phyloP scores from a whole-genome alignment of 495 filamentous ascomycete genomes.

The Aspergillus carlsbadensis region DNA sequence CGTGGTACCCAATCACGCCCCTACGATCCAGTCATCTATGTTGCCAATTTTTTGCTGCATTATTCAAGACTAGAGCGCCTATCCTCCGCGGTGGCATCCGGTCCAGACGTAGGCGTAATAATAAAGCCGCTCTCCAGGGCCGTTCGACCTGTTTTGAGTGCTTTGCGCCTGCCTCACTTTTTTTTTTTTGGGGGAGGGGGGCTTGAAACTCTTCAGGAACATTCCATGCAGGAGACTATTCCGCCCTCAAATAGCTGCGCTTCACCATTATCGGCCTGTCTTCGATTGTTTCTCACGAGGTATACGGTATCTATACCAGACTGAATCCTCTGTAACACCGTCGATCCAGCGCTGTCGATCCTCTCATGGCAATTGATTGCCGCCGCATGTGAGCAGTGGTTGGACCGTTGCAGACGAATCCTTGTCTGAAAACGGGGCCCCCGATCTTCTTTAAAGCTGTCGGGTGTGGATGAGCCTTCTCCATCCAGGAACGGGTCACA shows the following conservation, averaged over 20 bases:
- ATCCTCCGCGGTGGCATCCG: constrained; percentile 2
- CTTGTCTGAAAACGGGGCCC: background rate
- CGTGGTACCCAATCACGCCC: constrained; percentile 12
- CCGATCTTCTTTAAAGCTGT: constrained; percentile 1
- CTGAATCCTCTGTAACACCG: background rate
- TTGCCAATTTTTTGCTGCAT: constrained; percentile 8
- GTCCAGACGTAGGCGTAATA: background rate
- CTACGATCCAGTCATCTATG: constrained; percentile 10
- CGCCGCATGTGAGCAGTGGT: constrained; percentile 5
- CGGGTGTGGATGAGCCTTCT: constrained; percentile 2
- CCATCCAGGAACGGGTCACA: constrained; percentile 6
- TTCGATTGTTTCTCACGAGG: too few species aligned
- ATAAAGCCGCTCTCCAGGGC: background rate
- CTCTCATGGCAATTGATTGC: constrained; percentile 6
- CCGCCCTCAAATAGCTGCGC: background rate
- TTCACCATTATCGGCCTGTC: background rate
- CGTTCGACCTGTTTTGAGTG: too few species aligned
- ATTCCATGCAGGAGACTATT: background rate
- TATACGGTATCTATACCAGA: too few species aligned
- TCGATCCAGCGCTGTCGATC: constrained; percentile 3
- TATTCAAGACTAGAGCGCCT: background rate
- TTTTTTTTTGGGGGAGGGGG: background rate
- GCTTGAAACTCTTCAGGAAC: too few species aligned
- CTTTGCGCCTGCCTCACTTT: background rate
- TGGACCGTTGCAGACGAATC: constrained; percentile 3